A percentile compares a stretch with the other conserved stretches of the same genome.
These are phyloP conservation scores for Serpula lacrymans DNA, from an alignment of 768 basidiomycete genomes.

Conservation along the genomic window DNA sequence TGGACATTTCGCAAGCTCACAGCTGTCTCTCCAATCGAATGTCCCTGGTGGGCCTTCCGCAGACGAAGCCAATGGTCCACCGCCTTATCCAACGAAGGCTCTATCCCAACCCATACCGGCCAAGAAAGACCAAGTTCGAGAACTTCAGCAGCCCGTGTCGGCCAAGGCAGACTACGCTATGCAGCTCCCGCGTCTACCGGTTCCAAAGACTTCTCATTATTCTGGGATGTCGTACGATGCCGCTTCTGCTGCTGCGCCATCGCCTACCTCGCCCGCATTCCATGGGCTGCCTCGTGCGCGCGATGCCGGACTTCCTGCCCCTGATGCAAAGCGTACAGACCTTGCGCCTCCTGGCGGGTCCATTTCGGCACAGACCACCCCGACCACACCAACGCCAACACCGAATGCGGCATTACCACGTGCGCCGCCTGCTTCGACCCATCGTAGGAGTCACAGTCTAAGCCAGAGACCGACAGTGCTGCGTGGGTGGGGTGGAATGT, in stretches of 20 bases:
- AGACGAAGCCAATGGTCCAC: constrained; percentile 17
- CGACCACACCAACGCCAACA: constrained; percentile 22
- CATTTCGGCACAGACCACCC: not conserved
- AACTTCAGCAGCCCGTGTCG: constrained; percentile 23
- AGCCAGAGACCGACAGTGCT: constrained; percentile 62
- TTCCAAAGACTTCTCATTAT: constrained; percentile 78
- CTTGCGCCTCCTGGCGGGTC: constrained; percentile 6
- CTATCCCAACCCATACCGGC: constrained; percentile 27
- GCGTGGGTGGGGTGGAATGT: constrained; percentile 59
- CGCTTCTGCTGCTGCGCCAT: constrained; percentile 41
- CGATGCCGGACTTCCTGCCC: constrained; percentile 51
- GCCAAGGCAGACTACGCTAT: constrained; percentile 73
- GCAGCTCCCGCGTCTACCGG: constrained; percentile 76
- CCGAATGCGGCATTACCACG: constrained; percentile 44
- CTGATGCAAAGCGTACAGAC: constrained; percentile 32
- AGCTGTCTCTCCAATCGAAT: constrained; percentile 55
- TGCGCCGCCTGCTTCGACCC: constrained; percentile 74
- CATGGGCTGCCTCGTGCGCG: constrained; percentile 61
- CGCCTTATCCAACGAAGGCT: constrained; percentile 20
- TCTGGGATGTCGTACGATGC: constrained; percentile 80
- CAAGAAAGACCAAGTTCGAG: constrained; percentile 27
- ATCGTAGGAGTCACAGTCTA: constrained; percentile 80
- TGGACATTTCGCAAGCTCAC: constrained; percentile 91
- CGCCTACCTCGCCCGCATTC: constrained; percentile 60
- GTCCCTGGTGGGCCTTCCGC: constrained; percentile 11